A percentile compares a stretch with the other conserved stretches of the same genome.
These are phyloP conservation scores for Mycena olivaceomarginata DNA, from an alignment of 768 basidiomycete genomes.

Conservation along the genomic window DNA sequence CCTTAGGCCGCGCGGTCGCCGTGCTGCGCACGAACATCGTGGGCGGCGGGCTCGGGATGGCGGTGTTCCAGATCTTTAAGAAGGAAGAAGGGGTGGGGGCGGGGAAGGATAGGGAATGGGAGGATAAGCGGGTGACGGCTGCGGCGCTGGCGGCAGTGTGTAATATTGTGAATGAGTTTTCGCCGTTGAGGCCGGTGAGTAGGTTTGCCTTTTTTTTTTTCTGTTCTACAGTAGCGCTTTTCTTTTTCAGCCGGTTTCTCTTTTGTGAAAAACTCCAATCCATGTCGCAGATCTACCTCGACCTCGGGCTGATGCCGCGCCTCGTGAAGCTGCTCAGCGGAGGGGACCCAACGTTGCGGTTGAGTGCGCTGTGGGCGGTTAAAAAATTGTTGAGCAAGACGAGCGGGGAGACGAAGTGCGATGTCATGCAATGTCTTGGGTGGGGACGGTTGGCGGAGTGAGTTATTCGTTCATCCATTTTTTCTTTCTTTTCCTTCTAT, in stretches of 20 bases:
- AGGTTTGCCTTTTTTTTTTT: not conserved
- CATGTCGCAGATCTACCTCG: conserved; percentile 72
- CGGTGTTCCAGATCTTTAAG: conserved; percentile 75
- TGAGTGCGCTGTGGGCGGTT: conserved; percentile 90
- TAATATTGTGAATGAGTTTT: conserved; percentile 92
- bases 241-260: not conserved
- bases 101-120: too few relatives aligned
- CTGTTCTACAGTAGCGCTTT: conserved; percentile 4
- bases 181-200: conserved; percentile 84
- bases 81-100: conserved; percentile 52
- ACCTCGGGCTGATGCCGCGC: conserved; percentile 79
- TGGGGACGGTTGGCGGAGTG: conserved; percentile 86
- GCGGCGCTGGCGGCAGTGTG: conserved; percentile 87
- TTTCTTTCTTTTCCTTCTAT: not conserved
- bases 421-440: conserved; percentile 81
- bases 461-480: conserved; percentile 44
- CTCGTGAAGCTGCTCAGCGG: conserved; percentile 75
- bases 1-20: conserved; percentile 76
- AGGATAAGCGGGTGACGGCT: conserved; percentile 82
- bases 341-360: conserved; percentile 73
- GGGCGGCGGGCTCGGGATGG: conserved; percentile 86
- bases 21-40: conserved; percentile 91
- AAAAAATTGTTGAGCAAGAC: conserved; percentile 89
- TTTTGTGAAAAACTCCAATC: too few relatives aligned
- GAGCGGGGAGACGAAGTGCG: conserved; percentile 72